Evolutionary conservation across 1,284 basidiomycete genomes (phyloP).

Genomic region (Pholiota adiposa): DNA sequence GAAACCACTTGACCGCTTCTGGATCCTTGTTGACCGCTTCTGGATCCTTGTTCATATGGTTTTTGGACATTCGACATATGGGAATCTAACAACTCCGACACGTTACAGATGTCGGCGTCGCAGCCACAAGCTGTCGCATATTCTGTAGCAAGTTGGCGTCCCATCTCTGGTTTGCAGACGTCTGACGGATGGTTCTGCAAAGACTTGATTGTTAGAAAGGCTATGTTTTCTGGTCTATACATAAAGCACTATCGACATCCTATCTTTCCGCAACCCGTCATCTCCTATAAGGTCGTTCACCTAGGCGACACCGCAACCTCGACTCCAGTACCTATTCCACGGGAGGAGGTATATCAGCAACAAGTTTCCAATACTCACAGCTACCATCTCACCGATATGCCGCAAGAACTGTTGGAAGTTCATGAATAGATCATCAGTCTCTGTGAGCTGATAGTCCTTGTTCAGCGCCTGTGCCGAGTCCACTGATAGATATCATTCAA

Average conservation of each 20-base stretch:
- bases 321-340: slow-evolving; percentile 15
- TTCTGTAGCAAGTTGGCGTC: background rate
- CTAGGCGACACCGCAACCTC: slow-evolving; percentile 11
- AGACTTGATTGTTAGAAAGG: background rate
- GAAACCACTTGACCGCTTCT: no score
- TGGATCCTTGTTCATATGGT: no score
- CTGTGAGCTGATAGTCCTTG: slow-evolving; percentile 50
- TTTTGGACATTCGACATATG: no score
- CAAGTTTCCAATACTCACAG: background rate
- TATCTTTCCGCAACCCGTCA: background rate
- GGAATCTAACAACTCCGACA: background rate
- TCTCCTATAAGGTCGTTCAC: background rate
- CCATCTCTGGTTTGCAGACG: background rate
- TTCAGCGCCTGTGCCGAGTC: slow-evolving; percentile 42
- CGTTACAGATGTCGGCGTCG: background rate
- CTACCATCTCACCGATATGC: slow-evolving; percentile 48
- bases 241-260: background rate
- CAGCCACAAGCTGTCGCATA: background rate
- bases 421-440: slow-evolving; percentile 41
- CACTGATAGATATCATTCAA: slow-evolving; percentile 31
- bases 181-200: background rate
- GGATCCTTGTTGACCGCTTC: no score
- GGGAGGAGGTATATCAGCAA: background rate
- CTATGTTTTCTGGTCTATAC: background rate
- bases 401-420: slow-evolving; percentile 59